Conservation (phyloP, 164 flowering plant species). For the Vitis rupestris region DNA sequence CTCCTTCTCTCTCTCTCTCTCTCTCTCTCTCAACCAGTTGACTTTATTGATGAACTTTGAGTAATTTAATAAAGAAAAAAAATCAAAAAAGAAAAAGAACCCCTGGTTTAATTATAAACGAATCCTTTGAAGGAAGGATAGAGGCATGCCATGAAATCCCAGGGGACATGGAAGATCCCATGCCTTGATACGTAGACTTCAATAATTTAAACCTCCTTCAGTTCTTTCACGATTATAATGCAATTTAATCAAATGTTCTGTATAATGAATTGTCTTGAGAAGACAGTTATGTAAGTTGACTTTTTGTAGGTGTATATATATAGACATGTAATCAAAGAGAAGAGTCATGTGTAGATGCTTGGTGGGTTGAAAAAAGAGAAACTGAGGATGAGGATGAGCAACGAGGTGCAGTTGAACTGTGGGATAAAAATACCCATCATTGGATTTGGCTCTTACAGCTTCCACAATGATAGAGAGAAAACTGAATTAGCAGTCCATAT, state of each 20-base stretch:
- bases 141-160: slow-evolving; percentile 37
- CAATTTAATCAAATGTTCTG: background rate
- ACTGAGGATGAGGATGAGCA: slow-evolving; percentile 26
- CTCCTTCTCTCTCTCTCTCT: too few species aligned
- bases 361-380: background rate
- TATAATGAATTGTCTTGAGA: slow-evolving; percentile 9
- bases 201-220: slow-evolving; percentile 1
- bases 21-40: too few species aligned
- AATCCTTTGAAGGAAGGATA: background rate
- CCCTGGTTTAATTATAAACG: background rate
- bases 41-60: too few species aligned
- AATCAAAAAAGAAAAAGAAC: background rate
- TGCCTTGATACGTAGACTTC: slow-evolving; percentile 14
- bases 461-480: slow-evolving; percentile 31
- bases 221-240: background rate
- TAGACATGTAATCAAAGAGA: slow-evolving; percentile 3
- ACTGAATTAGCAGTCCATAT: slow-evolving; percentile 45
- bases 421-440: slow-evolving; percentile 53
- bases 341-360: background rate
- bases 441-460: slow-evolving; percentile 64
- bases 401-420: slow-evolving; percentile 37
- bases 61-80: too few species aligned
- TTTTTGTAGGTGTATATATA: slow-evolving; percentile 16
- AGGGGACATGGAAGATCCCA: slow-evolving; percentile 47
- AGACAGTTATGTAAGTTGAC: slow-evolving; percentile 19